Percentiles rank a stretch among this genome's conserved stretches.
Conservation (phyloP, 176 grass and related monocot species). For the Juncus effusus region DNA sequence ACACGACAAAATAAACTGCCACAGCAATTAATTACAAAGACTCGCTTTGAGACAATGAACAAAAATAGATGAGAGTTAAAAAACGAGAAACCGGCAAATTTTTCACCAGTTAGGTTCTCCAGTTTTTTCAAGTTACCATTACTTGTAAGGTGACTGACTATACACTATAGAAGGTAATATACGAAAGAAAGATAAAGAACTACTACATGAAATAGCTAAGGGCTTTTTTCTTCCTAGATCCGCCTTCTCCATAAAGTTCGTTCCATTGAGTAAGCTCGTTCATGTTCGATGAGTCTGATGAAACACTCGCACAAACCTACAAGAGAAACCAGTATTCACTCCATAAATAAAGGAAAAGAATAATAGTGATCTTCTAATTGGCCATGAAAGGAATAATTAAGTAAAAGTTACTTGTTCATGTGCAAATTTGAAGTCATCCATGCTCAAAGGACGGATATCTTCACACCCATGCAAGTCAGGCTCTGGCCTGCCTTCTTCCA, state of each 20-base stretch:
- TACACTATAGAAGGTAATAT: slow-evolving; percentile 33
- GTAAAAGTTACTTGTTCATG: slow-evolving; percentile 77
- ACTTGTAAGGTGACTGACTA: slow-evolving; percentile 18
- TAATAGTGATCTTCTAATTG: background rate
- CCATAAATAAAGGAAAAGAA: background rate
- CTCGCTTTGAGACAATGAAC: background rate
- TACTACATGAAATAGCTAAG: slow-evolving; percentile 99
- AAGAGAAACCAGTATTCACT: background rate
- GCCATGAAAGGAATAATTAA: background rate
- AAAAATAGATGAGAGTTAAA: slow-evolving; percentile 13
- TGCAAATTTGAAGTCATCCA: slow-evolving; percentile 90
- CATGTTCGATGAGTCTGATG: slow-evolving; percentile 91
- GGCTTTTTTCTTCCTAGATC: slow-evolving; percentile 91
- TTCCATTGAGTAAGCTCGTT: slow-evolving; percentile 95
- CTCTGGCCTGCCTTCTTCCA: slow-evolving; percentile 56
- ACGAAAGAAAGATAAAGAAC: slow-evolving; percentile 7
- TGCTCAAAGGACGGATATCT: slow-evolving; percentile 77
- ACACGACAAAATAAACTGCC: slow-evolving; percentile 17
- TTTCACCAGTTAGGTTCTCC: background rate
- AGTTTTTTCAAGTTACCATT: slow-evolving; percentile 7
- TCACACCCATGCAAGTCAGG: slow-evolving; percentile 71
- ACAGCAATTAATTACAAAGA: slow-evolving; percentile 28
- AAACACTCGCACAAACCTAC: slow-evolving; percentile 96
- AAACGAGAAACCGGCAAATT: slow-evolving; percentile 24
- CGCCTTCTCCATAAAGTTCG: slow-evolving; percentile 93